A percentile compares a stretch with the other conserved stretches of the same genome.
These are phyloP conservation scores for Arachnopeziza araneosa DNA, from an alignment of 2,329 filamentous ascomycete species.

Conservation along the genomic window DNA sequence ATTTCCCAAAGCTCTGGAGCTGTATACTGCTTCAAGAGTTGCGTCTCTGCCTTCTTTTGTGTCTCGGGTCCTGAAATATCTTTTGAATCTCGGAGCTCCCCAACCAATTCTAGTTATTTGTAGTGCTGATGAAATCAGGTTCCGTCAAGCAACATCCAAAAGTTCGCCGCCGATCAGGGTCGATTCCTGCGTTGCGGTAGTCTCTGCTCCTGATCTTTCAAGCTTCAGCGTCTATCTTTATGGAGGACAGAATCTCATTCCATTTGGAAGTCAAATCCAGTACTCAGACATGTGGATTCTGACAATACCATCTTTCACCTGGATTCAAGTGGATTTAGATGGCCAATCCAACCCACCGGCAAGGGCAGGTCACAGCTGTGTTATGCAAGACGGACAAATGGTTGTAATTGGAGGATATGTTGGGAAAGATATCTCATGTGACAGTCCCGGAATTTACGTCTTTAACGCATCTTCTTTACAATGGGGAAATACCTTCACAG, in stretches of 20 bases:
- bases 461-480: slow-evolving; percentile 62
- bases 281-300: slow-evolving; percentile 74
- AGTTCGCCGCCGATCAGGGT: slow-evolving; percentile 58
- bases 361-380: slow-evolving; percentile 63
- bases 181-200: slow-evolving; percentile 66
- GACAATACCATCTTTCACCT: slow-evolving; percentile 66
- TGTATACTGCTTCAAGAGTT: no score
- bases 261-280: slow-evolving; percentile 49
- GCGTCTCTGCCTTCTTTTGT: no score
- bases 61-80: no score
- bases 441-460: slow-evolving; percentile 64
- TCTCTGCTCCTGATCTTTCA: slow-evolving; percentile 46
- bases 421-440: slow-evolving; percentile 54
- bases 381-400: slow-evolving; percentile 65
- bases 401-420: slow-evolving; percentile 66
- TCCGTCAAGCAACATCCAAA: slow-evolving; percentile 65
- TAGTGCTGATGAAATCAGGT: slow-evolving; percentile 27
- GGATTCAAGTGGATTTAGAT: slow-evolving; percentile 58
- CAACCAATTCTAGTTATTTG: no score
- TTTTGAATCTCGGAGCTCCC: no score
- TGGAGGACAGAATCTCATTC: slow-evolving; percentile 67
- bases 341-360: slow-evolving; percentile 51
- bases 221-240: slow-evolving; percentile 76
- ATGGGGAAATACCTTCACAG: slow-evolving; percentile 59
- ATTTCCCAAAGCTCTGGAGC: no score